Percentiles rank a stretch among this genome's conserved stretches.
Evolutionary conservation across 495 filamentous ascomycete species (phyloP).

Genomic region (Penicillium bovifimosum): DNA sequence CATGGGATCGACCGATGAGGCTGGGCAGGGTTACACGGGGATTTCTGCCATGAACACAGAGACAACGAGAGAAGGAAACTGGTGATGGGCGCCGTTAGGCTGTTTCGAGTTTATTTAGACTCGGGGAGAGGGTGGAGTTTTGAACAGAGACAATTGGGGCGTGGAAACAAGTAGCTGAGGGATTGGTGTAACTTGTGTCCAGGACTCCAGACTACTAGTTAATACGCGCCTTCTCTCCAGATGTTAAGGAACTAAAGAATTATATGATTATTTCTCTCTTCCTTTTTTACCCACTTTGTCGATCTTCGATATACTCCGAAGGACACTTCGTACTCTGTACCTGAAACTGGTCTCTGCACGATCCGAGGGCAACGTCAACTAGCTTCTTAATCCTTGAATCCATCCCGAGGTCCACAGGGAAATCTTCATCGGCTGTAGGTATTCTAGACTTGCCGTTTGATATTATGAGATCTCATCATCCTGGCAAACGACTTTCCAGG

Average conservation of each 20-base stretch:
- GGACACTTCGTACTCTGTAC: constrained; percentile 11
- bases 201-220: neutral
- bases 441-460: constrained; percentile 9
- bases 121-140: constrained; percentile 12
- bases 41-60: constrained; percentile 7
- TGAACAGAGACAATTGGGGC: constrained; percentile 9
- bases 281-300: constrained; percentile 7
- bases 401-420: constrained; percentile 7
- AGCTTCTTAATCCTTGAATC: constrained; percentile 2
- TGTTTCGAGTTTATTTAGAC: constrained; percentile 45
- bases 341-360: constrained; percentile 26
- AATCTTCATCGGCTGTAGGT: neutral
- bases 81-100: constrained; percentile 33
- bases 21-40: constrained; percentile 13
- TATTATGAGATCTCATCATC: constrained; percentile 10
- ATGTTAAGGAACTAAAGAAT: neutral
- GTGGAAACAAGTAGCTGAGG: constrained; percentile 32
- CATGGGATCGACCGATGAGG: constrained; percentile 10
- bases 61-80: neutral
- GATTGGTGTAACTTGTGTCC: constrained; percentile 7
- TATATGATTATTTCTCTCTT: neutral
- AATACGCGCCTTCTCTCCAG: neutral
- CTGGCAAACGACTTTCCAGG: constrained; percentile 6
- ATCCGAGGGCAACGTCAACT: constrained; percentile 14
- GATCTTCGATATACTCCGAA: constrained; percentile 25